Conservation (phyloP, 2,329 filamentous ascomycete species). For the Aspergillus fischeri region DNA sequence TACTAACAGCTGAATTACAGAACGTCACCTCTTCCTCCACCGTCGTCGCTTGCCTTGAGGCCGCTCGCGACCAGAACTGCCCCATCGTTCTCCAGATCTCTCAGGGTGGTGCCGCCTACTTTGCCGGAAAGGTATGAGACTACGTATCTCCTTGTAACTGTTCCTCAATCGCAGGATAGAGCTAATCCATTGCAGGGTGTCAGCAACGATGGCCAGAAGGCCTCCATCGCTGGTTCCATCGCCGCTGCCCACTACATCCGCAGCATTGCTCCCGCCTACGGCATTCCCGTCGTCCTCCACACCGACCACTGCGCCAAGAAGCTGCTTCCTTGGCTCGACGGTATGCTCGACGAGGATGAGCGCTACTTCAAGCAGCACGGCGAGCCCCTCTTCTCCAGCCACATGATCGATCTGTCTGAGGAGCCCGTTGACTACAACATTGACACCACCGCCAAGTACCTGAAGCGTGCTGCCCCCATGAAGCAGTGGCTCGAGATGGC, state of each 20-base stretch:
- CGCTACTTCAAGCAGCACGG: slow-evolving; percentile 88
- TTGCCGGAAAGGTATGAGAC: slow-evolving; percentile 70
- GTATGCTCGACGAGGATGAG: slow-evolving; percentile 93
- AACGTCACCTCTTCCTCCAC: slow-evolving; percentile 94
- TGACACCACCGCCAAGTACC: slow-evolving; percentile 83
- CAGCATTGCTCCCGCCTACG: slow-evolving; percentile 79
- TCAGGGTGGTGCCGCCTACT: slow-evolving; percentile 90
- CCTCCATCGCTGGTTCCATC: slow-evolving; percentile 81
- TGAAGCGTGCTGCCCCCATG: slow-evolving; percentile 91
- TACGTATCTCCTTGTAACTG: not conserved
- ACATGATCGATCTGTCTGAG: slow-evolving; percentile 99
- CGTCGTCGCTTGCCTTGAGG: slow-evolving; percentile 83
- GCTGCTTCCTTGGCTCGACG: slow-evolving; percentile 95
- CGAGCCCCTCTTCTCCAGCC: slow-evolving; percentile 88
- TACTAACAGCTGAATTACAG: slow-evolving; percentile 25
- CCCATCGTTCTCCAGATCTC: slow-evolving; percentile 92
- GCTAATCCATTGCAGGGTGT: slow-evolving; percentile 54
- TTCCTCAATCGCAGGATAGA: not conserved
- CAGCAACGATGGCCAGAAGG: slow-evolving; percentile 75
- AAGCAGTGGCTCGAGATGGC: slow-evolving; percentile 99
- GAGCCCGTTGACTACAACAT: slow-evolving; percentile 90
- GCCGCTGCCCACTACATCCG: slow-evolving; percentile 94
- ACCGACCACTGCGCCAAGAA: slow-evolving; percentile 99
- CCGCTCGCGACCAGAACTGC: slow-evolving; percentile 84
- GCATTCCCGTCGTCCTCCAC: slow-evolving; percentile 87